Evolutionary conservation across 768 basidiomycete species (phyloP).

Genomic region (Suillus sp.): DNA sequence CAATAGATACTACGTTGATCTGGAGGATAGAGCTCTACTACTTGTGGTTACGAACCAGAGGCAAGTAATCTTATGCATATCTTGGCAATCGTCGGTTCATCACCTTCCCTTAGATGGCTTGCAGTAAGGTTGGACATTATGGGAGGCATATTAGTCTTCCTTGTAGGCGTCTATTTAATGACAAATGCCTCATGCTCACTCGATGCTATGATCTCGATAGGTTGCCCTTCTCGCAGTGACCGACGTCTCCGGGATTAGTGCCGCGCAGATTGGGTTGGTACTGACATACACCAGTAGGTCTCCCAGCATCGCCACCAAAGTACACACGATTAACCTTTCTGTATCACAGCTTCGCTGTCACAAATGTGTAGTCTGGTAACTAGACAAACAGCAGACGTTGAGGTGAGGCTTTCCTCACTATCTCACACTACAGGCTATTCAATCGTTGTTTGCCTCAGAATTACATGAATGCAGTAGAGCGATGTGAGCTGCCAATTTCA

Average conservation of each 20-base stretch:
- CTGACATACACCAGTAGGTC: constrained; percentile 62
- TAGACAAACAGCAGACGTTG: constrained; percentile 65
- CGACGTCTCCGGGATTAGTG: constrained; percentile 55
- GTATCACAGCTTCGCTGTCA: constrained; percentile 45
- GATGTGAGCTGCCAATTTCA: constrained; percentile 38
- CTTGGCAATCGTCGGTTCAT: background rate
- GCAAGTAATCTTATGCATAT: constrained; percentile 26
- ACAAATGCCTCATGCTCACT: background rate
- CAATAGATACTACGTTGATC: constrained; percentile 68
- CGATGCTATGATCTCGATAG: constrained; percentile 29
- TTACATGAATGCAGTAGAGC: constrained; percentile 68
- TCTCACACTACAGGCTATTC: background rate
- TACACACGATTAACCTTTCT: background rate
- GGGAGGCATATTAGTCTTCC: constrained; percentile 59
- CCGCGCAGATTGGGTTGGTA: constrained; percentile 72
- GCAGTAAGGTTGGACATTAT: constrained; percentile 71
- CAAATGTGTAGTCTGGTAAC: constrained; percentile 57
- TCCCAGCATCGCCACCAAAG: background rate
- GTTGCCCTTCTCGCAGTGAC: constrained; percentile 67
- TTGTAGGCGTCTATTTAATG: constrained; percentile 38
- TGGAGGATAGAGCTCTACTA: constrained; percentile 73
- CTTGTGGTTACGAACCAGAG: constrained; percentile 70
- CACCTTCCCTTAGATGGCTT: constrained; percentile 53
- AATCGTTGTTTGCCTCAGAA: constrained; percentile 41
- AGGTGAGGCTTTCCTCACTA: constrained; percentile 38